Percentiles rank a stretch among this genome's conserved stretches.
phyloP scores from a whole-genome alignment of 2,329 filamentous ascomycete species.

The Sarocladium kiliense region DNA sequence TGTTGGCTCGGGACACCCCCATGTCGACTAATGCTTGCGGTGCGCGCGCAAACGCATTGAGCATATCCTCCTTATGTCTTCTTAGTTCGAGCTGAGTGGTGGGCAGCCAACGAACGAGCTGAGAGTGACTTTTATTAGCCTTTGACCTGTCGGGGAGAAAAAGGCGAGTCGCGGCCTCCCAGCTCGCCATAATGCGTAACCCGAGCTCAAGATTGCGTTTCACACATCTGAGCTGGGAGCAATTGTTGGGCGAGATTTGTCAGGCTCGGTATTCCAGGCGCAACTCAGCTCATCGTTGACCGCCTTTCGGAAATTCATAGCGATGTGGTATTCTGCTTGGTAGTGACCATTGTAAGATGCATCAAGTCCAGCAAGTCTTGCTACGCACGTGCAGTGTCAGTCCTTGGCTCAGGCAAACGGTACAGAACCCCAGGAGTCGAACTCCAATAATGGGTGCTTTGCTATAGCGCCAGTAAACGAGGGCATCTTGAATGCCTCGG shows the following conservation, averaged over 20 bases:
- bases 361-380: not conserved
- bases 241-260: not conserved
- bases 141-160: not conserved
- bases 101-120: not conserved
- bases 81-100: not conserved
- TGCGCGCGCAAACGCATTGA: not conserved
- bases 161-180: not conserved
- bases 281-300: not conserved
- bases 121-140: not conserved
- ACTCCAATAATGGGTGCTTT: not conserved
- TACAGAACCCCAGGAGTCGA: not conserved
- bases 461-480: not conserved
- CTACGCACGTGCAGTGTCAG: not conserved
- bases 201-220: not conserved
- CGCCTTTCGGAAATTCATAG: not conserved
- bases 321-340: not conserved
- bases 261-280: not conserved
- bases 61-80: not conserved
- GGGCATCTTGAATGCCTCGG: not conserved
- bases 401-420: not conserved
- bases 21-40: constrained; percentile 2
- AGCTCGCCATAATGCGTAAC: constrained; percentile 1
- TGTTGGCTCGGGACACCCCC: constrained; percentile 2
- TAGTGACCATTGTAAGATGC: no score
- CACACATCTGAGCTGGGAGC: not conserved